Percentiles rank a stretch among this genome's conserved stretches.
These are phyloP conservation scores for Penicillium janthinellum DNA, from an alignment of 2,329 filamentous ascomycete genomes.

Conservation along the genomic window DNA sequence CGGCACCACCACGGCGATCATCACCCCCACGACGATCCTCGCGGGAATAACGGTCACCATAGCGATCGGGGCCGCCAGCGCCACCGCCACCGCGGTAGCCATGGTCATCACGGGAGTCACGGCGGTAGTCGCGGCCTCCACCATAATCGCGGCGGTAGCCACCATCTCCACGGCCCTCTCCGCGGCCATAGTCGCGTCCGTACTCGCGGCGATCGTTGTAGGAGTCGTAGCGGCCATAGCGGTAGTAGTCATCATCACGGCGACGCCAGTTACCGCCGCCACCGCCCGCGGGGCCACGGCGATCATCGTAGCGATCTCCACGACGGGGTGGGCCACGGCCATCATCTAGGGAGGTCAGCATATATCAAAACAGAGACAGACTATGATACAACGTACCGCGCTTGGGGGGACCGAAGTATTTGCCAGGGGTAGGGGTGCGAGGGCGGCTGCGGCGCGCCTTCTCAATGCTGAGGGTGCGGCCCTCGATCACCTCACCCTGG, in stretches of 20 bases:
- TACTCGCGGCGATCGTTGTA: conserved; percentile 60
- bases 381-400: conserved; percentile 66
- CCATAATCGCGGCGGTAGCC: conserved; percentile 51
- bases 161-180: conserved; percentile 51
- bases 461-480: conserved; percentile 95
- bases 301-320: conserved; percentile 55
- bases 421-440: conserved; percentile 94
- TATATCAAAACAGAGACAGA: background rate
- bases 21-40: conserved; percentile 48
- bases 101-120: conserved; percentile 50
- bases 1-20: conserved; percentile 45
- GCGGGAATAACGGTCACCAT: conserved; percentile 48
- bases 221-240: conserved; percentile 51
- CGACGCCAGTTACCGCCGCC: conserved; percentile 54
- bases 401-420: conserved; percentile 99
- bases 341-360: conserved; percentile 29
- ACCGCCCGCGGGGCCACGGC: conserved; percentile 54
- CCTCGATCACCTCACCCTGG: conserved; percentile 92
- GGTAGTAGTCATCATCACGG: conserved; percentile 48
- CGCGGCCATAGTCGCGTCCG: conserved; percentile 63
- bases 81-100: conserved; percentile 34
- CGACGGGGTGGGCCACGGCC: conserved; percentile 49
- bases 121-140: conserved; percentile 42
- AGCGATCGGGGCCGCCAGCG: conserved; percentile 42
- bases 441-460: conserved; percentile 95